Conservation (phyloP, 495 filamentous ascomycete genomes). For the Penicillium angulare region DNA sequence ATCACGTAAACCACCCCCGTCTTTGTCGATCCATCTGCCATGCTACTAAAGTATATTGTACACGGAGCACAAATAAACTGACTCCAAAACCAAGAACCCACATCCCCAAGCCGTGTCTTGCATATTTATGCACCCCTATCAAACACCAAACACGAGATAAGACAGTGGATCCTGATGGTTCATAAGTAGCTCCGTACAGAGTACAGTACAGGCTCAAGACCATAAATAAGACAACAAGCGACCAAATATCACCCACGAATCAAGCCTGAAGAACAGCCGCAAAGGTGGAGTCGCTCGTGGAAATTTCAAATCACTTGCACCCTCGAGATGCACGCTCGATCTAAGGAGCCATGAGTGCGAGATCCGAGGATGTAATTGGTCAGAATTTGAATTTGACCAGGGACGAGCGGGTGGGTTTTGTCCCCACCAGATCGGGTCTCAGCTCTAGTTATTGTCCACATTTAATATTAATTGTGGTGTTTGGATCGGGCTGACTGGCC, state of each 20-base stretch:
- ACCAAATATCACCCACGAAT: neutral
- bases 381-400: neutral
- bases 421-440: conserved; percentile 24
- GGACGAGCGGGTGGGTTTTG: conserved; percentile 3
- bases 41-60: too few relatives aligned
- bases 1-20: too few relatives aligned
- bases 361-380: conserved; percentile 14
- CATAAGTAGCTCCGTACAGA: too few relatives aligned
- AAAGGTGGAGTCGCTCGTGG: neutral
- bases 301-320: neutral
- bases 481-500: neutral
- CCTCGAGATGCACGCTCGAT: neutral
- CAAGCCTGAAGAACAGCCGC: neutral
- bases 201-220: too few relatives aligned
- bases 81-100: neutral
- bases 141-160: neutral
- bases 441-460: conserved; percentile 13
- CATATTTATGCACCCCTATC: neutral
- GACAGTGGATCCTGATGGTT: neutral
- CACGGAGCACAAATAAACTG: too few relatives aligned
- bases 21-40: too few relatives aligned
- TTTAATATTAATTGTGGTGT: conserved; percentile 1
- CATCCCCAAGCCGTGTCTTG: neutral
- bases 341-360: neutral
- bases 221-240: neutral